These are phyloP conservation scores for Eragrostis nindensis DNA, from an alignment of 176 grass and related monocot species.

Conservation along the genomic window DNA sequence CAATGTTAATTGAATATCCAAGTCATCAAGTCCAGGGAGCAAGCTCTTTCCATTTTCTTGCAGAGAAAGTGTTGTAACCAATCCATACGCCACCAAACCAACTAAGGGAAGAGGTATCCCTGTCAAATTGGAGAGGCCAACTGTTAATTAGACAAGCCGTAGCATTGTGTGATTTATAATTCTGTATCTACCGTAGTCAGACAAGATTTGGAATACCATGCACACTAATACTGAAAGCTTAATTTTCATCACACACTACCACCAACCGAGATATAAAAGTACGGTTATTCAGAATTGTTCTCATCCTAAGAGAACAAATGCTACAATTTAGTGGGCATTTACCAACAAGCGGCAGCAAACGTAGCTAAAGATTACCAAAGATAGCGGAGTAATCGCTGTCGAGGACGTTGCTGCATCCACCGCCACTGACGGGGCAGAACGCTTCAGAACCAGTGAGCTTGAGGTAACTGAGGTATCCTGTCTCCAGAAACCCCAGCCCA, in stretches of 20 bases:
- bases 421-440: slow-evolving; percentile 80
- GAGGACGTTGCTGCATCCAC: slow-evolving; percentile 71
- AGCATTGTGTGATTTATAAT: neutral
- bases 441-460: slow-evolving; percentile 81
- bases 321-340: neutral
- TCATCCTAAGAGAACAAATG: neutral
- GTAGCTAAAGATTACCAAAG: slow-evolving; percentile 61
- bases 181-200: neutral
- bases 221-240: neutral
- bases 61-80: slow-evolving; percentile 70
- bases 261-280: neutral
- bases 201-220: neutral
- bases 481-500: slow-evolving; percentile 79
- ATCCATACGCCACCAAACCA: slow-evolving; percentile 72
- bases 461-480: slow-evolving; percentile 82
- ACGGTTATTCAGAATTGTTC: neutral
- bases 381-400: slow-evolving; percentile 76
- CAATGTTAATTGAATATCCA: slow-evolving; percentile 68
- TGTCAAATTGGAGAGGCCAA: slow-evolving; percentile 29
- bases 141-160: neutral
- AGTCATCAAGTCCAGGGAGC: slow-evolving; percentile 55
- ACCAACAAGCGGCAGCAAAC: neutral
- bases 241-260: neutral
- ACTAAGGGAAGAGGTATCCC: slow-evolving; percentile 80
- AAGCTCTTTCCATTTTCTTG: slow-evolving; percentile 57